phyloP scores from a whole-genome alignment of 768 basidiomycete genomes.

The Leccinum obscurum region DNA sequence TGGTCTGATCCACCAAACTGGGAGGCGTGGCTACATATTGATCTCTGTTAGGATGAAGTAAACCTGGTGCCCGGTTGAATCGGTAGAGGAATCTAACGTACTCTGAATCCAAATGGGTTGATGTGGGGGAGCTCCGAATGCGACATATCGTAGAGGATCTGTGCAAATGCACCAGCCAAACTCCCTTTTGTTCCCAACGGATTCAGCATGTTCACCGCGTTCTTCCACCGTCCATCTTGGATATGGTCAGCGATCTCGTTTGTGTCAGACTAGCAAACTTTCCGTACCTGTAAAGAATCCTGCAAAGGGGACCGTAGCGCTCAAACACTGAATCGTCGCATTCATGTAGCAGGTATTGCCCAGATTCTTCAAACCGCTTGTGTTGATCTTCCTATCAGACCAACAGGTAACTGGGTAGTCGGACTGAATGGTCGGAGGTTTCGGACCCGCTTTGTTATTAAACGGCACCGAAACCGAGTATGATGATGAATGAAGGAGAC shows the following conservation, averaged over 20 bases:
- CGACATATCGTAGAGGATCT: constrained; percentile 84
- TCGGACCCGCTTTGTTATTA: constrained; percentile 40
- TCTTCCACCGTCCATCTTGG: constrained; percentile 77
- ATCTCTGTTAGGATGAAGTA: constrained; percentile 44
- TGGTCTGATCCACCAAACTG: constrained; percentile 88
- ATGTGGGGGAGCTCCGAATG: constrained; percentile 81
- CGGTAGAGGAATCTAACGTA: constrained; percentile 42
- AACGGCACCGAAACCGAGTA: constrained; percentile 27
- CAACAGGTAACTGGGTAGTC: constrained; percentile 85
- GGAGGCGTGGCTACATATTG: constrained; percentile 55
- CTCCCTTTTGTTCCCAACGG: constrained; percentile 85
- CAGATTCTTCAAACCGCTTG: constrained; percentile 89
- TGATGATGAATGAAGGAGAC: constrained; percentile 41
- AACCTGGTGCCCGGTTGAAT: constrained; percentile 2
- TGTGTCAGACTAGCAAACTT: neutral
- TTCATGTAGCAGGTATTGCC: constrained; percentile 99
- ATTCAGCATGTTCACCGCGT: constrained; percentile 81
- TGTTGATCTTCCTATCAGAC: constrained; percentile 76
- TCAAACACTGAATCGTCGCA: constrained; percentile 94
- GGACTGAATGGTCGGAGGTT: constrained; percentile 66
- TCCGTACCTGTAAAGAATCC: constrained; percentile 82
- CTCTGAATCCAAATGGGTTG: constrained; percentile 81
- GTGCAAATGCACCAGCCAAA: constrained; percentile 80
- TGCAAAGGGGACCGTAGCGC: constrained; percentile 91
- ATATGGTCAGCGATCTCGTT: constrained; percentile 4